Evolutionary conservation across 139 green algal genomes (phyloP).

Genomic region (Chlorella vulgaris): DNA sequence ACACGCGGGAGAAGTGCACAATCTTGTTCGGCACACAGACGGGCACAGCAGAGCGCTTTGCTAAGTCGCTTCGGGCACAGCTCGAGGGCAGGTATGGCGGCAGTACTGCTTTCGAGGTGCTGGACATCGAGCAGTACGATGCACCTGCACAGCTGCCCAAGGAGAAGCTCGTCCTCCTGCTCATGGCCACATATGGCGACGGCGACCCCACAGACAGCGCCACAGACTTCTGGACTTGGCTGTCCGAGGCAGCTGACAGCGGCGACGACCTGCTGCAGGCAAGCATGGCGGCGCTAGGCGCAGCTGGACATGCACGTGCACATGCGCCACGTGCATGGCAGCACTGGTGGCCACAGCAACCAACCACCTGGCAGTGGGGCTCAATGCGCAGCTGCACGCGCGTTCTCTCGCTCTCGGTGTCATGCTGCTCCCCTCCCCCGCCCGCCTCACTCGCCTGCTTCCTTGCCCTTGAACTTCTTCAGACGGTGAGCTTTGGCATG

Average conservation of each 20-base stretch:
- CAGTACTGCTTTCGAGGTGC: constrained; percentile 58
- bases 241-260: constrained; percentile 62
- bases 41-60: constrained; percentile 91
- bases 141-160: constrained; percentile 52
- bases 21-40: constrained; percentile 84
- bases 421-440: no score
- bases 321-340: no score
- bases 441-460: background rate
- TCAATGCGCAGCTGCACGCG: background rate
- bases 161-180: constrained; percentile 81
- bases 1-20: constrained; percentile 8
- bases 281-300: background rate
- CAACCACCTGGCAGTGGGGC: no score
- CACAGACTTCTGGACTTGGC: constrained; percentile 85
- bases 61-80: constrained; percentile 75
- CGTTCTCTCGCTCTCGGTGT: no score
- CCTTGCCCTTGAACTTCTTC: background rate
- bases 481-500: constrained; percentile 80
- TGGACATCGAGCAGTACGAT: constrained; percentile 78
- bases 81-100: constrained; percentile 64
- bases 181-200: constrained; percentile 97
- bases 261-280: constrained; percentile 29
- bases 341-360: no score
- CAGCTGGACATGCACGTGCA: no score
- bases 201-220: constrained; percentile 96